Evolutionary conservation across 2,329 filamentous ascomycete genomes (phyloP).

Genomic region (Fusarium sulawesiense): DNA sequence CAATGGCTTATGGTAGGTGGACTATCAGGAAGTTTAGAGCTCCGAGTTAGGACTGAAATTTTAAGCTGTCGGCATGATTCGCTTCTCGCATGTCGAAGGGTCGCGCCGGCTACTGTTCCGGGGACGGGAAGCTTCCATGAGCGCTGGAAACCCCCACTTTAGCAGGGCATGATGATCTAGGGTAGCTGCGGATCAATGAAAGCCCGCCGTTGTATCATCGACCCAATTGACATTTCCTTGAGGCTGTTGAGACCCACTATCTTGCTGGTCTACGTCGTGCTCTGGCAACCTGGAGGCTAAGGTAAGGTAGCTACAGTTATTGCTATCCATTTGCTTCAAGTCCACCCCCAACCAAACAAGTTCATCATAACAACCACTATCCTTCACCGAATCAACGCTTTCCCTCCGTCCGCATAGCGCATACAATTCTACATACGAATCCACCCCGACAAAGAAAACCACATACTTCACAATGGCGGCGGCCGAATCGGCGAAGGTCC

Average conservation of each 20-base stretch:
- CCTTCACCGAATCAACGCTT: slow-evolving; percentile 1
- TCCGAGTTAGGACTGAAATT: slow-evolving; percentile 47
- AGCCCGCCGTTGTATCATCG: slow-evolving; percentile 36
- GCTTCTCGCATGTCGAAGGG: slow-evolving; percentile 32
- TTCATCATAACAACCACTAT: slow-evolving; percentile 32
- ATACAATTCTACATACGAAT: slow-evolving; percentile 1
- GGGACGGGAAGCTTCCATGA: slow-evolving; percentile 37
- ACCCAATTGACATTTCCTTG: slow-evolving; percentile 25
- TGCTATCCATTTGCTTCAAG: slow-evolving; percentile 23
- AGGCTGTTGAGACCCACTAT: slow-evolving; percentile 29
- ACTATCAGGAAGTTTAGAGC: slow-evolving; percentile 45
- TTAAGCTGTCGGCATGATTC: slow-evolving; percentile 46
- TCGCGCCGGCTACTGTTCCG: slow-evolving; percentile 42
- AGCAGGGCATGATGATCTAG: background rate
- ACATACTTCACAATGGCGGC: slow-evolving; percentile 61
- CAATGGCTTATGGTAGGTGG: slow-evolving; percentile 33
- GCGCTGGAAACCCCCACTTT: slow-evolving; percentile 13
- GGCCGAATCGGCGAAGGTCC: slow-evolving; percentile 74
- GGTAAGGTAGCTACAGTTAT: slow-evolving; percentile 35
- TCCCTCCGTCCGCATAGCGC: slow-evolving; percentile 2
- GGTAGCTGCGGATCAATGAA: slow-evolving; percentile 47
- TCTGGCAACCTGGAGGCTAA: slow-evolving; percentile 52
- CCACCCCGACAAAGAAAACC: slow-evolving; percentile 22
- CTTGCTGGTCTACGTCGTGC: slow-evolving; percentile 49
- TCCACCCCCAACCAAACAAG: slow-evolving; percentile 36